These are phyloP conservation scores for Drechslerella coelobrocha DNA, from an alignment of 2,329 filamentous ascomycete genomes.

Conservation along the genomic window DNA sequence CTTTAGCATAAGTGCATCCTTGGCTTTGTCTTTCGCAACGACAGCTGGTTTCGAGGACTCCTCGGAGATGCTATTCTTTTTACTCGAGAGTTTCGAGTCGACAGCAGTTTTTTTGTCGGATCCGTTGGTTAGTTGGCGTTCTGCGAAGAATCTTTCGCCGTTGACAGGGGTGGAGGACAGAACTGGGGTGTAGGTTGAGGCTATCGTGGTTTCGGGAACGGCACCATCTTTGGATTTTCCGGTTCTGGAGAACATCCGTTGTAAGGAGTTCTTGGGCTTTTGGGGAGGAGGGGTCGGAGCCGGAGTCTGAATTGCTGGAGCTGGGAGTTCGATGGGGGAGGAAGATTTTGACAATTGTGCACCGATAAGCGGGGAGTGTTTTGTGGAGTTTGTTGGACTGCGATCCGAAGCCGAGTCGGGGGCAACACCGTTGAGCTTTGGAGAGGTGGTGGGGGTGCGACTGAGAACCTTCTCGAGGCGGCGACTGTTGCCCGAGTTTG, in stretches of 20 bases:
- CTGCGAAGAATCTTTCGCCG: slow-evolving; percentile 34
- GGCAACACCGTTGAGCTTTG: slow-evolving; percentile 40
- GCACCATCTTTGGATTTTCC: slow-evolving; percentile 14
- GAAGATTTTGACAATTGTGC: slow-evolving; percentile 47
- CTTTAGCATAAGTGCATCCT: slow-evolving; percentile 30
- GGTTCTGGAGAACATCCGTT: slow-evolving; percentile 47
- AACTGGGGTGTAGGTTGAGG: not conserved
- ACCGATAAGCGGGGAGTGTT: slow-evolving; percentile 42
- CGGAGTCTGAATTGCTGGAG: slow-evolving; percentile 39
- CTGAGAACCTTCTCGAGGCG: slow-evolving; percentile 34
- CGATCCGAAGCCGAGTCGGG: slow-evolving; percentile 40
- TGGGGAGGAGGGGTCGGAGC: no score
- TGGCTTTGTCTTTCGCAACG: slow-evolving; percentile 24
- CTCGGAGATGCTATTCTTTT: slow-evolving; percentile 38
- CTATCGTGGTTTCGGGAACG: slow-evolving; percentile 7
- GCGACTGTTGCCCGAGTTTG: slow-evolving; percentile 39
- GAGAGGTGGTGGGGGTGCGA: slow-evolving; percentile 45
- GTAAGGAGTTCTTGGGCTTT: slow-evolving; percentile 40
- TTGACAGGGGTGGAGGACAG: slow-evolving; percentile 35
- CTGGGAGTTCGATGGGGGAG: slow-evolving; percentile 45
- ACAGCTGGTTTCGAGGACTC: slow-evolving; percentile 21
- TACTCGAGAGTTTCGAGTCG: slow-evolving; percentile 20
- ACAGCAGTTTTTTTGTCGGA: slow-evolving; percentile 9
- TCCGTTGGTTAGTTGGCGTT: slow-evolving; percentile 23
- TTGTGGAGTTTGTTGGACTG: slow-evolving; percentile 34